These are phyloP conservation scores for Gaeumannomyces tritici DNA, from an alignment of 2,329 filamentous ascomycete species.

Conservation along the genomic window DNA sequence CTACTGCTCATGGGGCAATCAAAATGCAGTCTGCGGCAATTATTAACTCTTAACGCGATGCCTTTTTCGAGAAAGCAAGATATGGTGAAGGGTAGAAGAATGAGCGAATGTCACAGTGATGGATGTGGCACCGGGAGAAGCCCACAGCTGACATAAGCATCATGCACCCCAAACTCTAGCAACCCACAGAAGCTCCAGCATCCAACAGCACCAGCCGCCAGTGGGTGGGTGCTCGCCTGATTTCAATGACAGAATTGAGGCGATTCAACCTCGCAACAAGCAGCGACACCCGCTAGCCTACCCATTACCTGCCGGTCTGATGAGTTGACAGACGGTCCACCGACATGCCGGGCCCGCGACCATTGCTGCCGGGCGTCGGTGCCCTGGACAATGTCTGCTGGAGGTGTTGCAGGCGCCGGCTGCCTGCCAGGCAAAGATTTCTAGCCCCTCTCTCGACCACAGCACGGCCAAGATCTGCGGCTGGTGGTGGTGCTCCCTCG, in stretches of 20 bases:
- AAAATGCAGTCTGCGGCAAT: too few relatives aligned
- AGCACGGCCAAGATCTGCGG: neutral
- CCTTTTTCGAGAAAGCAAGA: too few relatives aligned
- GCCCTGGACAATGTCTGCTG: slow-evolving; percentile 2
- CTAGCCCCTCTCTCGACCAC: neutral
- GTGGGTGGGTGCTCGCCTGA: too few relatives aligned
- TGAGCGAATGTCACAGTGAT: too few relatives aligned
- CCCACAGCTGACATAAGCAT: neutral
- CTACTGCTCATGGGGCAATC: neutral
- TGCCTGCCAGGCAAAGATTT: neutral
- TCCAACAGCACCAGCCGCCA: too few relatives aligned
- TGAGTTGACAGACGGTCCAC: neutral
- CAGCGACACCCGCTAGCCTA: neutral
- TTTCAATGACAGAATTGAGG: too few relatives aligned
- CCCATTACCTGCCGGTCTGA: neutral
- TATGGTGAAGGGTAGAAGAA: too few relatives aligned
- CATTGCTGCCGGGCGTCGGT: slow-evolving; percentile 1
- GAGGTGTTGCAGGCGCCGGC: neutral
- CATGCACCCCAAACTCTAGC: neutral
- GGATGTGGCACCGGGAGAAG: too few relatives aligned
- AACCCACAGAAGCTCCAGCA: neutral
- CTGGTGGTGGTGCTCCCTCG: neutral
- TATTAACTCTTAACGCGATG: too few relatives aligned
- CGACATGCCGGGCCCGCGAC: slow-evolving; percentile 1
- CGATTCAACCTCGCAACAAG: neutral